Percentiles rank a stretch among this genome's conserved stretches.
phyloP scores from a whole-genome alignment of 148 eudicot species.

The Rhododendron williamsianum region DNA sequence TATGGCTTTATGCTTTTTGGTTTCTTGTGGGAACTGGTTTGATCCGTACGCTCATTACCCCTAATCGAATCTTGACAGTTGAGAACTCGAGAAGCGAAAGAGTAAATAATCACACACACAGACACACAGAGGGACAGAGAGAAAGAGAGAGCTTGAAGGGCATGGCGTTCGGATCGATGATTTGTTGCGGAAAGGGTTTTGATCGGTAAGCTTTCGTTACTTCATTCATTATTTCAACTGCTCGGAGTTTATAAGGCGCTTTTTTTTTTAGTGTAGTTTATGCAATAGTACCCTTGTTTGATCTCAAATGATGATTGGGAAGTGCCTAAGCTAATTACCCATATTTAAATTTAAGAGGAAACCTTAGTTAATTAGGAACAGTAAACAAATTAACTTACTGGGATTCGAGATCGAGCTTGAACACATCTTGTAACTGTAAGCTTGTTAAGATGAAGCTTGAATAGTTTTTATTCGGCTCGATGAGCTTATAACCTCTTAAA shows the following conservation, averaged over 20 bases:
- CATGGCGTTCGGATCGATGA: conserved; percentile 39
- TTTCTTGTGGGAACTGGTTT: neutral
- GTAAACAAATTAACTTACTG: neutral
- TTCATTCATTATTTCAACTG: conserved; percentile 16
- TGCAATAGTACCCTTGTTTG: neutral
- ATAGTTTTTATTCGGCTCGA: neutral
- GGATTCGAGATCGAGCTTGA: neutral
- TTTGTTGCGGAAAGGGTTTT: conserved; percentile 38
- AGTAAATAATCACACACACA: neutral
- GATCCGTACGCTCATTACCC: neutral
- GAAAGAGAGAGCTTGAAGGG: neutral
- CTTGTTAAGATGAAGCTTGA: neutral
- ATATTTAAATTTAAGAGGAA: neutral
- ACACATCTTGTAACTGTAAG: neutral
- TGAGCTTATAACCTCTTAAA: neutral
- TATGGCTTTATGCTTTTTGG: neutral
- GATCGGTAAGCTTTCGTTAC: conserved; percentile 34
- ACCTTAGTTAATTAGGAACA: neutral
- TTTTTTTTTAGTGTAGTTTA: neutral
- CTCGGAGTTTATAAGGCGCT: neutral
- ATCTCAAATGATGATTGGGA: neutral
- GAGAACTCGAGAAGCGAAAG: neutral
- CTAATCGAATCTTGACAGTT: neutral
- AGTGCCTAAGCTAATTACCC: neutral
- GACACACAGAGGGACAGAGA: too few species aligned